phyloP scores from a whole-genome alignment of 2,329 filamentous ascomycete genomes.

The Xenoacremonium recifei region DNA sequence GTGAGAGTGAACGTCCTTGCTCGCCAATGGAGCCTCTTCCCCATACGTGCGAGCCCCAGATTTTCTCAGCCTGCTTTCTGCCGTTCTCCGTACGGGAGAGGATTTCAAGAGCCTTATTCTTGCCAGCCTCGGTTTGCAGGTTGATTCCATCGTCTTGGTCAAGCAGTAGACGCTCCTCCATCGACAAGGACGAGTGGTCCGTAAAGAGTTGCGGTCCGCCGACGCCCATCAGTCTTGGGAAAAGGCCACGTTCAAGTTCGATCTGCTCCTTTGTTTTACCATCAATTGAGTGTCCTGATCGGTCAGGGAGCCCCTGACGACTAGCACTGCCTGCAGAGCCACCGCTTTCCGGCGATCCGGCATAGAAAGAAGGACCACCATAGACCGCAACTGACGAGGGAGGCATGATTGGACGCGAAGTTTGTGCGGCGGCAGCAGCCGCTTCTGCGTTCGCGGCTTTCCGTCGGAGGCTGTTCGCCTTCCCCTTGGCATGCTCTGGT shows the following conservation, averaged over 20 bases:
- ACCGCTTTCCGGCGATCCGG: constrained; percentile 15
- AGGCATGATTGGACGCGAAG: constrained; percentile 15
- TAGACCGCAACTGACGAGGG: constrained; percentile 20
- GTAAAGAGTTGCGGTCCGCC: constrained; percentile 42
- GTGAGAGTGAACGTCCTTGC: constrained; percentile 24
- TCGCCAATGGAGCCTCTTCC: constrained; percentile 31
- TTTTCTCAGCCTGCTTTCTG: constrained; percentile 47
- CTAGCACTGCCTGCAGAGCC: constrained; percentile 14
- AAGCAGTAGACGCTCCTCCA: constrained; percentile 52
- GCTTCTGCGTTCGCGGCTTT: constrained; percentile 64
- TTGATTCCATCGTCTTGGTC: constrained; percentile 46
- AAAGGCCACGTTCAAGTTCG: constrained; percentile 39
- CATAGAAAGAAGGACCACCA: constrained; percentile 24
- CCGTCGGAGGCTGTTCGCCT: constrained; percentile 70
- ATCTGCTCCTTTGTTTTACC: constrained; percentile 36
- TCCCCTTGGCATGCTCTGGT: constrained; percentile 77
- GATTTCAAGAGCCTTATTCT: constrained; percentile 52
- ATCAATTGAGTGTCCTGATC: constrained; percentile 21
- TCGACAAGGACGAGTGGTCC: constrained; percentile 38
- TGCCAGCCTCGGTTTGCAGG: constrained; percentile 44
- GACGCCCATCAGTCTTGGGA: constrained; percentile 43
- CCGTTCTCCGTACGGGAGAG: constrained; percentile 49
- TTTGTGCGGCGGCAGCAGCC: constrained; percentile 36
- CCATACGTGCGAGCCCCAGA: constrained; percentile 53
- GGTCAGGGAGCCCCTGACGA: constrained; percentile 29